These are phyloP conservation scores for Teunomyces kruisii DNA, from an alignment of 805 yeast species.

Conservation along the genomic window DNA sequence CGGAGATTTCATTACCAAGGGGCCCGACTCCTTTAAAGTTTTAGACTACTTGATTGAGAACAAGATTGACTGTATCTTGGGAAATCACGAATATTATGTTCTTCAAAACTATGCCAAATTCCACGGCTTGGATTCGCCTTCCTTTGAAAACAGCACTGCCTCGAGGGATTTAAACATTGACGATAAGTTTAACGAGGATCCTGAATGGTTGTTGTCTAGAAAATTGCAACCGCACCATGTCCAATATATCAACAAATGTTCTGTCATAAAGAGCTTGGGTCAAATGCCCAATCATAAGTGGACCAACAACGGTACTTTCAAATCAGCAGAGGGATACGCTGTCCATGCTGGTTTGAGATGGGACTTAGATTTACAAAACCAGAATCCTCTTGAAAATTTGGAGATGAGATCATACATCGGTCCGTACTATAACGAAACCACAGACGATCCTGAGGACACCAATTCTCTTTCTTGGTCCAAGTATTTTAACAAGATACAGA, in stretches of 20 bases:
- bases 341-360: conserved; percentile 85
- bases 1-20: conserved; percentile 88
- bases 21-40: conserved; percentile 70
- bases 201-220: conserved; percentile 49
- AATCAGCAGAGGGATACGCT: conserved; percentile 46
- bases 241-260: conserved; percentile 57
- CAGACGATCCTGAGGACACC: conserved; percentile 43
- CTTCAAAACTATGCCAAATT: conserved; percentile 61
- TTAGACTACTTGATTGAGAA: conserved; percentile 54
- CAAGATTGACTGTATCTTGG: conserved; percentile 72
- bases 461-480: conserved; percentile 56
- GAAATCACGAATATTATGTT: conserved; percentile 83
- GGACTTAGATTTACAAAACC: conserved; percentile 56
- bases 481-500: conserved; percentile 50
- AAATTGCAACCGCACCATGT: conserved; percentile 61
- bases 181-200: conserved; percentile 29
- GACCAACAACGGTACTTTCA: conserved; percentile 28
- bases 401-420: conserved; percentile 70
- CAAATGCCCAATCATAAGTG: conserved; percentile 47
- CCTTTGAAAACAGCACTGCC: conserved; percentile 15
- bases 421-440: conserved; percentile 59
- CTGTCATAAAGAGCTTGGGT: conserved; percentile 64
- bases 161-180: background rate
- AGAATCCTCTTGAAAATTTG: conserved; percentile 60
- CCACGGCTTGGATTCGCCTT: conserved; percentile 48